Conservation (phyloP, 306 rosid species). For the Delonix regia region DNA sequence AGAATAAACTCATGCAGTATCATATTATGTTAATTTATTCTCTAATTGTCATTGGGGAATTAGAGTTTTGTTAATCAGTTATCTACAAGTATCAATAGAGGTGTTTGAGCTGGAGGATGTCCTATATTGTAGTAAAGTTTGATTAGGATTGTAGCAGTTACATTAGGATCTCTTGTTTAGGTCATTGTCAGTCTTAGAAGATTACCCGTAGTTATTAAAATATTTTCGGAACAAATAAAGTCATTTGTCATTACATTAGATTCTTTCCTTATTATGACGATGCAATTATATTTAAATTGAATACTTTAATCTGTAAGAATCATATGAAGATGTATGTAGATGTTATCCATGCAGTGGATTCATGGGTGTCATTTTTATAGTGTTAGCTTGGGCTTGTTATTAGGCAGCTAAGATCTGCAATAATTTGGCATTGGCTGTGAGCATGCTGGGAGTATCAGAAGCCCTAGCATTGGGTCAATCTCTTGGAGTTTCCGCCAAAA, state of each 20-base stretch:
- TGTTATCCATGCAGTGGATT: conserved; percentile 2
- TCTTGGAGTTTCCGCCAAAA: conserved; percentile 74
- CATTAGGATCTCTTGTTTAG: background rate
- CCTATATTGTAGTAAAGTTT: background rate
- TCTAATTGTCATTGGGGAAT: background rate
- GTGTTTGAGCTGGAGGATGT: background rate
- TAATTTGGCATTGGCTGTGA: conserved; percentile 90
- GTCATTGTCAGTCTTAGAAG: background rate
- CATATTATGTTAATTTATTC: background rate
- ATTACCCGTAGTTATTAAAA: background rate
- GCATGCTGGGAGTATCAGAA: conserved; percentile 96
- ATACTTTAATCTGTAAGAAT: background rate
- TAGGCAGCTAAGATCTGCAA: conserved; percentile 97
- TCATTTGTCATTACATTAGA: background rate
- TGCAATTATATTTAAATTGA: background rate
- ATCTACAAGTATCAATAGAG: background rate
- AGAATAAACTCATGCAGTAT: background rate
- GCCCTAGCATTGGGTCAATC: conserved; percentile 94
- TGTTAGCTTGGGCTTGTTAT: conserved; percentile 28
- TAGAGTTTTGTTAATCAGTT: background rate
- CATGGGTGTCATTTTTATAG: conserved; percentile 14
- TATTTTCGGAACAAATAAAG: background rate
- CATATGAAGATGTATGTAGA: background rate
- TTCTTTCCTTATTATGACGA: background rate
- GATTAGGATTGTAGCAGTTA: background rate